Evolutionary conservation across 176 grass and related monocot genomes (phyloP).

Genomic region (Phoenix dactylifera): DNA sequence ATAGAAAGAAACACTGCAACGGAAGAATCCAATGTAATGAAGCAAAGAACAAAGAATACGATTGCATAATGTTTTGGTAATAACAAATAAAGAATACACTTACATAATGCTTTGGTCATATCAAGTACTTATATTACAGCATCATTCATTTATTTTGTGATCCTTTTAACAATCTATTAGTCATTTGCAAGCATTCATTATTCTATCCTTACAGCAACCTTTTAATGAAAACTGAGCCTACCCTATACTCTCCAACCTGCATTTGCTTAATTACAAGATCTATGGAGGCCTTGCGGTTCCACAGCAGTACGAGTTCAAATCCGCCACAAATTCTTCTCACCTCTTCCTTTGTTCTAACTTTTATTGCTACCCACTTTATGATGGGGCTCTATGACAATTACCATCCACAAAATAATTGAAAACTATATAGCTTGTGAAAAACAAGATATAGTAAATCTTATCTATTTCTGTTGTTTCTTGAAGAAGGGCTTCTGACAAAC

Average conservation of each 20-base stretch:
- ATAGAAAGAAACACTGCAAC: slow-evolving; percentile 3
- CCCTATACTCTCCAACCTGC: slow-evolving; percentile 23
- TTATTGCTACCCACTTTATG: too few species aligned
- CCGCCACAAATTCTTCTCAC: neutral
- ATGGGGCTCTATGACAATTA: too few species aligned
- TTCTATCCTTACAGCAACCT: slow-evolving; percentile 27
- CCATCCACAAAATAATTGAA: neutral
- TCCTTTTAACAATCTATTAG: slow-evolving; percentile 17
- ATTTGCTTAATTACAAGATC: slow-evolving; percentile 33
- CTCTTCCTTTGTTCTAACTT: slow-evolving; percentile 6
- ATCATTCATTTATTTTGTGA: slow-evolving; percentile 38
- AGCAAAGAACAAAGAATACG: slow-evolving; percentile 20
- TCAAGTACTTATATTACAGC: slow-evolving; percentile 45
- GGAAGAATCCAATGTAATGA: slow-evolving; percentile 7
- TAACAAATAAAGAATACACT: slow-evolving; percentile 40
- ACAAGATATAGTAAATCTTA: neutral
- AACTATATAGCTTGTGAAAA: slow-evolving; percentile 6
- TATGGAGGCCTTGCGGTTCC: slow-evolving; percentile 50
- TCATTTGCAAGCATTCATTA: slow-evolving; percentile 25
- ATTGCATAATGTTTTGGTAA: slow-evolving; percentile 29
- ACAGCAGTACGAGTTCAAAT: slow-evolving; percentile 40
- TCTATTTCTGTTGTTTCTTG: slow-evolving; percentile 41
- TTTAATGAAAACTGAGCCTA: slow-evolving; percentile 37
- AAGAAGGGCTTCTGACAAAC: slow-evolving; percentile 91
- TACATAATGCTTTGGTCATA: slow-evolving; percentile 32